phyloP scores from a whole-genome alignment of 148 eudicot species.

The Vaccinium darrowii region DNA sequence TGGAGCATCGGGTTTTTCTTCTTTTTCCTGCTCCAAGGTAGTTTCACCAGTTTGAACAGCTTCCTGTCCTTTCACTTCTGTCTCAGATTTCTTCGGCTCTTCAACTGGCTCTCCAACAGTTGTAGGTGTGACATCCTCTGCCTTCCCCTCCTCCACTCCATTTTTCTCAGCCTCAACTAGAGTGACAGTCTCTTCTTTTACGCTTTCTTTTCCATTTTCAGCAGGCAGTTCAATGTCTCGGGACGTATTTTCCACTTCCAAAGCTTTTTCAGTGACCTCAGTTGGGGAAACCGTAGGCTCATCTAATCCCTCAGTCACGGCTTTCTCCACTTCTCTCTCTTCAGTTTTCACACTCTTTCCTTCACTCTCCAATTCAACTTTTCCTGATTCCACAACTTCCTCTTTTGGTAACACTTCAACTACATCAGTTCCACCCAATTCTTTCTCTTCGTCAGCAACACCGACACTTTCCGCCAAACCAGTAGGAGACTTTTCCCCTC shows the following conservation, averaged over 20 bases:
- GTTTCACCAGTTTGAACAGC: constrained; percentile 24
- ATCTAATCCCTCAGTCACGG: constrained; percentile 27
- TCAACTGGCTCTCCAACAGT: constrained; percentile 18
- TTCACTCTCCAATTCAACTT: constrained; percentile 5
- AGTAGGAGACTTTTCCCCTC: not conserved
- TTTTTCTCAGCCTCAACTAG: constrained; percentile 32
- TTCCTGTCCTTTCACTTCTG: constrained; percentile 28
- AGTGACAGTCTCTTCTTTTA: constrained; percentile 21
- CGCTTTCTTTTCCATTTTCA: constrained; percentile 22
- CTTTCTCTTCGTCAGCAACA: constrained; percentile 22
- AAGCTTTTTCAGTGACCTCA: constrained; percentile 35
- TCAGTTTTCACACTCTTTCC: constrained; percentile 8
- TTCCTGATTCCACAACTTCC: constrained; percentile 6
- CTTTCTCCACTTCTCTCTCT: constrained; percentile 29
- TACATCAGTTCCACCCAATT: not conserved
- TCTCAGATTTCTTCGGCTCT: constrained; percentile 25
- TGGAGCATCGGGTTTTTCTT: constrained; percentile 20
- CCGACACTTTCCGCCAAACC: constrained; percentile 6
- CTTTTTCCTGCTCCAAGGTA: constrained; percentile 26
- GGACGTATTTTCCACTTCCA: constrained; percentile 34
- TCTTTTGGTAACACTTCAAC: constrained; percentile 18
- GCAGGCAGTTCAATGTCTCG: constrained; percentile 46
- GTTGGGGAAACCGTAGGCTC: constrained; percentile 20
- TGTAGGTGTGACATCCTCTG: constrained; percentile 14
- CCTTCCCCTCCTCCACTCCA: constrained; percentile 30